Base-by-base conservation (phyloP, 176 grass and related monocot species). In the Oryza meyeriana region DNA sequence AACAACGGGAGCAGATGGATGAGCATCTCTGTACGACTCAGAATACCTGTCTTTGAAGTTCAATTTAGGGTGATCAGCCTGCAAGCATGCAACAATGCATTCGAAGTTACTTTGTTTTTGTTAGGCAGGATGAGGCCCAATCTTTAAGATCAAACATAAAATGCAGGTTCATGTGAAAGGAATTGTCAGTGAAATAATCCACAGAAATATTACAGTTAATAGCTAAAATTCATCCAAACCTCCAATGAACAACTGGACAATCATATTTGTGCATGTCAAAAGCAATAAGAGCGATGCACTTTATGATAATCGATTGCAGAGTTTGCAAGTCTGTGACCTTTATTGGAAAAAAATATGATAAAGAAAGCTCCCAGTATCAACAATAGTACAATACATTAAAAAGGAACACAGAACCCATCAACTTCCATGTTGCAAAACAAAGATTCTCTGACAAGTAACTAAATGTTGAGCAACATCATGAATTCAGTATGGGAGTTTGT, bases 21-120 rank as follows among this genome's bases (percentile, higher is more conserved):
- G 94, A 64, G 84, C 75, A 90, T 89, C 86, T 86, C 94, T 86
- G 38, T 94, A 94, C 5, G 87, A 77, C 75, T 97, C 91, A 24
- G 94, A 91, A 66, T 91, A 97, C 79, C 80, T 80, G 35, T 92
- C 76, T 74, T 92, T 92, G 85, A 96, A 92, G 72, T 89, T 92
- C 45, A 90, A 22, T 63, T 69, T 84, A 38, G 90, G 90, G 4
- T 87, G 83, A 77, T 90, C 40, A 22, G 90, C 88, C 90, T 93
- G 80, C 55, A 74, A 90, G 71, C 17, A 64, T 5, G 59, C 47
- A 81, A 10, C 52, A 82, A 71, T 12, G 38, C 25, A 77, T 35
- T 1, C 1, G 1, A 62, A 68, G 48, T 68, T 66, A 67, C 4
- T 58, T 81, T 24, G 18, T 12, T 25, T 34, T 61, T 30, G 11